Conservation (phyloP, 148 eudicot genomes). For the Agrostemma githago region DNA sequence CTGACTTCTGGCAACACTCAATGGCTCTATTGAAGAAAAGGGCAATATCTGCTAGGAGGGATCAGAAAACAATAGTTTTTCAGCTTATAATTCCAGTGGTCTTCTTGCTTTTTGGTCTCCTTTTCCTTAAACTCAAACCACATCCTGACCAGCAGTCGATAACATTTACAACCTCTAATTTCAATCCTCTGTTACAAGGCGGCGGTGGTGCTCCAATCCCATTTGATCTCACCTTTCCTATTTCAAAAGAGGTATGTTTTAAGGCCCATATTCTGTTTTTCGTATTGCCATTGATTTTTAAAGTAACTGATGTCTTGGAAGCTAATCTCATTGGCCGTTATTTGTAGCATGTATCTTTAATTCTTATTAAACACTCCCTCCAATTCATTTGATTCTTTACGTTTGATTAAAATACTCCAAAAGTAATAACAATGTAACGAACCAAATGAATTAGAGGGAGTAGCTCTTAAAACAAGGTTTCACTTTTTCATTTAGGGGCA, state of each 20-base stretch:
- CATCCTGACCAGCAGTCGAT: constrained; percentile 88
- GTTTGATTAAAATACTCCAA: no score
- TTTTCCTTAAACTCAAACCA: constrained; percentile 70
- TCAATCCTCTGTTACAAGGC: constrained; percentile 84
- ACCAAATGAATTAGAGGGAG: no score
- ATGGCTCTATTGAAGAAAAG: constrained; percentile 84
- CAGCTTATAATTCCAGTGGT: constrained; percentile 87
- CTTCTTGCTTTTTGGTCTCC: constrained; percentile 82
- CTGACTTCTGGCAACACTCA: constrained; percentile 88
- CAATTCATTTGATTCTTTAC: no score
- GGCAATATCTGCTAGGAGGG: constrained; percentile 81
- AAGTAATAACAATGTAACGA: no score
- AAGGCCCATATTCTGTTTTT: constrained; percentile 8
- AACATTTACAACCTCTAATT: constrained; percentile 73
- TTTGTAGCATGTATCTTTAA: neutral
- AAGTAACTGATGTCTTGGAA: neutral
- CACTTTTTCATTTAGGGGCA: neutral
- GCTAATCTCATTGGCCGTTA: neutral
- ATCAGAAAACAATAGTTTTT: constrained; percentile 80
- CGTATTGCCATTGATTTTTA: neutral
- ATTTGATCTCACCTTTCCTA: constrained; percentile 62
- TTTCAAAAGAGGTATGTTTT: constrained; percentile 54
- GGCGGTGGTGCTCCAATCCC: constrained; percentile 98
- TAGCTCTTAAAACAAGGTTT: neutral
- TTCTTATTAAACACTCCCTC: no score